phyloP scores from a whole-genome alignment of 2,329 filamentous ascomycete species.

The Apiospora aurea region DNA sequence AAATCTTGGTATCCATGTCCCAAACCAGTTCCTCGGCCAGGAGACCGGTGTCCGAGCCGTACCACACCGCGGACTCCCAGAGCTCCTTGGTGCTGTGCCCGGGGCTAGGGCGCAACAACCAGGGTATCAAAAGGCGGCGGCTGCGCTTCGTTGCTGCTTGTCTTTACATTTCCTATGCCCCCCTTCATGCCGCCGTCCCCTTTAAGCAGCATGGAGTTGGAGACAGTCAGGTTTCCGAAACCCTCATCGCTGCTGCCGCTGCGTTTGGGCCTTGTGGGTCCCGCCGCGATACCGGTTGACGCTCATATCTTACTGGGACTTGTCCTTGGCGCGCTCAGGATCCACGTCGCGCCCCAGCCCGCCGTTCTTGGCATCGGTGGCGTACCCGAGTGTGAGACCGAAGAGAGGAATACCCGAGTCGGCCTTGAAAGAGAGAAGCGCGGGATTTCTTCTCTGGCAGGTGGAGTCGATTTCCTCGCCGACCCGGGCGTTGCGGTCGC shows the following conservation, averaged over 20 bases:
- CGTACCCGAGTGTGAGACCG: constrained; percentile 37
- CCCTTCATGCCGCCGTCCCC: not conserved
- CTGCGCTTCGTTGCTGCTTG: no score
- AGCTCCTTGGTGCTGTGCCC: no score
- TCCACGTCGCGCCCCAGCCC: constrained; percentile 24
- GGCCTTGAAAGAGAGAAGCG: constrained; percentile 33
- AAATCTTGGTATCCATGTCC: no score
- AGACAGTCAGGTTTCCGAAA: not conserved
- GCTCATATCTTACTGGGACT: constrained; percentile 15
- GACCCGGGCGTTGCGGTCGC: constrained; percentile 30
- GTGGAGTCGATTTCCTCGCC: constrained; percentile 28
- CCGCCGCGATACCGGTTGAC: constrained; percentile 28
- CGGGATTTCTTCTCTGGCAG: constrained; percentile 32
- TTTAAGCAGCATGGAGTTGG: not conserved
- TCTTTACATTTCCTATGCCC: not conserved
- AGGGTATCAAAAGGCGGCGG: no score
- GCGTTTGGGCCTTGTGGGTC: not conserved
- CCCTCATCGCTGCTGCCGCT: not conserved
- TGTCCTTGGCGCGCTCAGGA: not conserved
- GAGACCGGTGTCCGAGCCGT: no score
- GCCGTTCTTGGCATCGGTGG: constrained; percentile 39
- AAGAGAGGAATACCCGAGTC: constrained; percentile 37
- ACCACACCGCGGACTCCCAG: no score
- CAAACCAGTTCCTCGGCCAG: no score
- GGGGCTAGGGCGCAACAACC: no score